Percentiles rank a stretch among this genome's conserved stretches.
Conservation (phyloP, 768 basidiomycete species). For the Suillus sp. region DNA sequence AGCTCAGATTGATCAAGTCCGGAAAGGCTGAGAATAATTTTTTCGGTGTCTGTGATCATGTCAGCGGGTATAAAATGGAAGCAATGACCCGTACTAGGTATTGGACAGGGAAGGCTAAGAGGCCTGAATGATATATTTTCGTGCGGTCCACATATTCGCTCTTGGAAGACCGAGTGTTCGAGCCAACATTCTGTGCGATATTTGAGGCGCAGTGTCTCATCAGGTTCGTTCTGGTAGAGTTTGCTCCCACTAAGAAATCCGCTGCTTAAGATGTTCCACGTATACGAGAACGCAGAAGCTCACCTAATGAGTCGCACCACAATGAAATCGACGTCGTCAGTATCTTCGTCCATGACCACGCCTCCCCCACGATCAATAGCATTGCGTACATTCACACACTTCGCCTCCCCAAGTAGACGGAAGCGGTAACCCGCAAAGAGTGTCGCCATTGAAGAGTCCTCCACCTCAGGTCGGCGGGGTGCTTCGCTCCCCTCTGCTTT, state of each 20-base stretch:
- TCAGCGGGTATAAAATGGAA: not conserved
- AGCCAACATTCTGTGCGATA: conserved; percentile 95
- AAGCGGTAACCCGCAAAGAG: conserved; percentile 63
- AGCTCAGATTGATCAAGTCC: conserved; percentile 73
- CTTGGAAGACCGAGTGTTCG: conserved; percentile 79
- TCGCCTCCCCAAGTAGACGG: conserved; percentile 68
- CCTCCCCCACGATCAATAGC: conserved; percentile 67
- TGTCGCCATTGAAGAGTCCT: conserved; percentile 6
- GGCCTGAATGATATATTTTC: conserved; percentile 76
- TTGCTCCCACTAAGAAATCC: conserved; percentile 61
- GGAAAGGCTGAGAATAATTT: conserved; percentile 66
- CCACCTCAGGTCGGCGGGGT: conserved; percentile 5
- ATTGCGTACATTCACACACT: conserved; percentile 51
- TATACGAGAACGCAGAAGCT: conserved; percentile 13
- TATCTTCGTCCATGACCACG: conserved; percentile 45
- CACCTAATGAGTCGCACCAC: conserved; percentile 78
- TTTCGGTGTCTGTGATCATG: conserved; percentile 50
- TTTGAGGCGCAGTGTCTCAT: conserved; percentile 46
- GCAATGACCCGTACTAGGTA: conserved; percentile 48
- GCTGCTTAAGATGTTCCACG: not conserved
- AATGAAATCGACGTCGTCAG: conserved; percentile 60
- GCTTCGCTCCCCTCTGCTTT: conserved; percentile 24
- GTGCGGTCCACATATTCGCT: conserved; percentile 64
- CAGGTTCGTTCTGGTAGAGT: conserved; percentile 59
- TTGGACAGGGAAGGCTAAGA: conserved; percentile 56